Base-by-base conservation (phyloP, 1,284 basidiomycete genomes). In the Sporisorium scitamineum region DNA sequence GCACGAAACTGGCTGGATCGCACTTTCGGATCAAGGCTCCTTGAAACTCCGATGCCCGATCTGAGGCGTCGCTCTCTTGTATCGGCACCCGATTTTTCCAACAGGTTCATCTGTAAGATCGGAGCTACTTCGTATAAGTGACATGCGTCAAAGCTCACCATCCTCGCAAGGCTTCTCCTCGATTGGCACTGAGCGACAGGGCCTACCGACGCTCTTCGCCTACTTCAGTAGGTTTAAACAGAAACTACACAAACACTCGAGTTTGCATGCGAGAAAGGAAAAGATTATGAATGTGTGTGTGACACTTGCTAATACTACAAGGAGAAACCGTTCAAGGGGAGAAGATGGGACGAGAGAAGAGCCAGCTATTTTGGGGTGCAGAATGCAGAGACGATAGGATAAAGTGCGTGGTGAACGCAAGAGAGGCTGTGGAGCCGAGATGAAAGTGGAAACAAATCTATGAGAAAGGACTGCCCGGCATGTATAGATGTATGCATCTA, bases 221-320 rank as follows among this genome's bases (percentile, higher is more conserved):
- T n/a, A n/a, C n/a, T n/a, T n/a, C n/a, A n/a, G n/a, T n/a, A n/a
- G n/a, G n/a, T n/a, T n/a, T n/a, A n/a, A n/a, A n/a, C n/a, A n/a
- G 16, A 9, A 18, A 22, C n/a, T 9, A 20, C 18, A 42, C 41
- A 10, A 20, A 24, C 31, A 22, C 20, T 14, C 32, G 32, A 20
- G 27, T n/a, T 24, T 44, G 45, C 60, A 58, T 57, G 45, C 51
- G n/a, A 34, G 27, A 47, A 39, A 24, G 52, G 31, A 31, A 29
- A 22, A 52, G 42, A 60, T 61, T 57, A 54, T 24, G 34, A 8
- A 34, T 29, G 58, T 61, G 45, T 24, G 45, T 27, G 57, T 52
- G 39, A 70, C 58, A 61, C 69, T 65, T 61, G 63, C 69, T 71
- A 71, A 32, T 58, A 71, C 69, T 71, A 71, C 69, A 71, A 62